Evolutionary conservation across 495 filamentous ascomycete genomes (phyloP).

Genomic region (Chaetomium fimeti): DNA sequence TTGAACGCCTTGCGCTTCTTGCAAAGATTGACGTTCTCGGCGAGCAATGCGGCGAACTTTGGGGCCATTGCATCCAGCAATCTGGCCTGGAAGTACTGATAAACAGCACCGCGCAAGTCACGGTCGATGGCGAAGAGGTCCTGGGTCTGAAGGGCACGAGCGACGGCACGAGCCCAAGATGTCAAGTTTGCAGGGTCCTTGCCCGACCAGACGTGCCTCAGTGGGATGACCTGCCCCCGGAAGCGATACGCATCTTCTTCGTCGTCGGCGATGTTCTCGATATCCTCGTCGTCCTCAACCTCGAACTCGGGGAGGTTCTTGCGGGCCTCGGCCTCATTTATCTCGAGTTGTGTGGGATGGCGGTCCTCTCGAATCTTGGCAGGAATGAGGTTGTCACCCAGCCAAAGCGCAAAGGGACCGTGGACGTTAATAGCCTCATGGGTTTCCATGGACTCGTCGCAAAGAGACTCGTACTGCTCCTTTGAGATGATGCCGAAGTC

Average conservation of each 20-base stretch:
- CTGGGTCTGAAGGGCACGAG: conserved; percentile 11
- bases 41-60: conserved; percentile 33
- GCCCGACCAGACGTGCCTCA: conserved; percentile 42
- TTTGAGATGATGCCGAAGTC: conserved; percentile 58
- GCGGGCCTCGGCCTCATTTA: conserved; percentile 30
- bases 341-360: conserved; percentile 27
- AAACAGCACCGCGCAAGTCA: conserved; percentile 40
- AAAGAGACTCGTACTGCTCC: conserved; percentile 61
- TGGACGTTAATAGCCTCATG: conserved; percentile 32
- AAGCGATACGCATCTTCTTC: conserved; percentile 42
- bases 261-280: conserved; percentile 42
- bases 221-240: conserved; percentile 35
- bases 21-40: conserved; percentile 31
- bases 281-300: conserved; percentile 39
- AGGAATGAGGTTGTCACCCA: conserved; percentile 50
- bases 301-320: conserved; percentile 36
- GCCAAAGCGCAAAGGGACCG: conserved; percentile 61
- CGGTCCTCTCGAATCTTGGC: conserved; percentile 23
- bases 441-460: conserved; percentile 54
- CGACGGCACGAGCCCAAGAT: conserved; percentile 21
- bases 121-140: conserved; percentile 40
- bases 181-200: conserved; percentile 24
- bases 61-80: conserved; percentile 31
- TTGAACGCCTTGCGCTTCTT: conserved; percentile 37
- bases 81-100: conserved; percentile 41